Conservation (phyloP, 768 basidiomycete species). For the Kwoniella dendrophila region DNA sequence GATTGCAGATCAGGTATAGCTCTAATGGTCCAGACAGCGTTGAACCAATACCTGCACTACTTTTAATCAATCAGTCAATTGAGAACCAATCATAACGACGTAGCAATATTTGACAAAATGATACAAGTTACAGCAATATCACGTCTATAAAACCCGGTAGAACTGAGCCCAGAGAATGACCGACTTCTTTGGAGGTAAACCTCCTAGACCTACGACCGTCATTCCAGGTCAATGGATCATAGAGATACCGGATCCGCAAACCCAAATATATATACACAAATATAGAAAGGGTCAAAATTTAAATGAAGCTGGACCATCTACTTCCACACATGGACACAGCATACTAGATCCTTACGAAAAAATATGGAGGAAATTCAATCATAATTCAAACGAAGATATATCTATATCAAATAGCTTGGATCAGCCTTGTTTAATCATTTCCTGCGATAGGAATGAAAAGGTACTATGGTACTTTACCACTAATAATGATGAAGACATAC, state of each 20-base stretch:
- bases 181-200: constrained; percentile 3
- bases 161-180: not conserved
- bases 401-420: not conserved
- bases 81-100: too few relatives aligned
- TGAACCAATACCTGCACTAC: too few relatives aligned
- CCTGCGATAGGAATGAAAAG: not conserved
- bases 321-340: not conserved
- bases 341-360: constrained; percentile 24
- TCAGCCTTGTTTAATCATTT: not conserved
- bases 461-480: constrained; percentile 5
- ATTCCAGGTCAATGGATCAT: constrained; percentile 33
- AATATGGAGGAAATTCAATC: constrained; percentile 30
- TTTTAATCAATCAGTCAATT: too few relatives aligned
- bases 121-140: not conserved
- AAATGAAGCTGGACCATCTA: not conserved
- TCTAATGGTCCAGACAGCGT: too few relatives aligned
- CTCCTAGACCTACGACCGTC: constrained; percentile 16
- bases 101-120: not conserved
- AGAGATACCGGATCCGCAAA: constrained; percentile 21
- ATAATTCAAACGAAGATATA: not conserved
- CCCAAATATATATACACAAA: constrained; percentile 18
- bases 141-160: not conserved
- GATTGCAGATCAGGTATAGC: too few relatives aligned
- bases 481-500: not conserved
- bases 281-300: constrained; percentile 10